These are phyloP conservation scores for Volvox africanus DNA, from an alignment of 139 green algal species.

Conservation along the genomic window DNA sequence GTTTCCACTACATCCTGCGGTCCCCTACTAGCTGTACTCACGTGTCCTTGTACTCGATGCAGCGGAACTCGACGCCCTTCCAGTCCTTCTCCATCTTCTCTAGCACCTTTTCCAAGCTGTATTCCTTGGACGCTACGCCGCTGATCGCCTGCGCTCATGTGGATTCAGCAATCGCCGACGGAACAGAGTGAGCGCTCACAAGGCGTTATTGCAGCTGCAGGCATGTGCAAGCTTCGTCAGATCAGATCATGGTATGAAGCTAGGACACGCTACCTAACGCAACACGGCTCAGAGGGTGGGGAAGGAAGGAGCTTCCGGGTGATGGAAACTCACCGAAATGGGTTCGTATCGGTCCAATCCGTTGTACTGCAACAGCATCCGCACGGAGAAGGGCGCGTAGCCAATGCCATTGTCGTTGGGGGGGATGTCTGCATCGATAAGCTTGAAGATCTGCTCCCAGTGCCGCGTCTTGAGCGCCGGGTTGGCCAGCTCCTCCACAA, in stretches of 20 bases:
- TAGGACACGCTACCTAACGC: no score
- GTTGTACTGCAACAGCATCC: conserved; percentile 73
- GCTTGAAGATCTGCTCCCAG: conserved; percentile 69
- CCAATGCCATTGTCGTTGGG: conserved; percentile 54
- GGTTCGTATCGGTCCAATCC: conserved; percentile 74
- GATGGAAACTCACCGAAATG: conserved; percentile 43
- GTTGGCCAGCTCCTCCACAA: conserved; percentile 79
- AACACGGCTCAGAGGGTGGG: no score
- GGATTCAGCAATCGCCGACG: no score
- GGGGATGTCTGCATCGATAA: conserved; percentile 69
- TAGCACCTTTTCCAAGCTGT: conserved; percentile 81
- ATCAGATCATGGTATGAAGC: no score
- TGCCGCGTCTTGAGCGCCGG: conserved; percentile 78
- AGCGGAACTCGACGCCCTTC: conserved; percentile 78
- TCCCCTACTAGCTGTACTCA: neutral
- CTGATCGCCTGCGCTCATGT: conserved; percentile 53
- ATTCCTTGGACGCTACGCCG: conserved; percentile 62
- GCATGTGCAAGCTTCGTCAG: no score
- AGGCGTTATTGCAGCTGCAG: no score
- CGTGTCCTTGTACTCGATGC: conserved; percentile 84
- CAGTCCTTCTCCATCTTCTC: conserved; percentile 87
- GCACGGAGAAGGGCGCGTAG: conserved; percentile 72
- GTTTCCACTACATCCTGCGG: no score
- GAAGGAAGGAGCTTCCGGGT: no score
- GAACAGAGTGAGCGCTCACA: no score